Conservation (phyloP, 2,329 filamentous ascomycete genomes). For the Xylaria digitata region DNA sequence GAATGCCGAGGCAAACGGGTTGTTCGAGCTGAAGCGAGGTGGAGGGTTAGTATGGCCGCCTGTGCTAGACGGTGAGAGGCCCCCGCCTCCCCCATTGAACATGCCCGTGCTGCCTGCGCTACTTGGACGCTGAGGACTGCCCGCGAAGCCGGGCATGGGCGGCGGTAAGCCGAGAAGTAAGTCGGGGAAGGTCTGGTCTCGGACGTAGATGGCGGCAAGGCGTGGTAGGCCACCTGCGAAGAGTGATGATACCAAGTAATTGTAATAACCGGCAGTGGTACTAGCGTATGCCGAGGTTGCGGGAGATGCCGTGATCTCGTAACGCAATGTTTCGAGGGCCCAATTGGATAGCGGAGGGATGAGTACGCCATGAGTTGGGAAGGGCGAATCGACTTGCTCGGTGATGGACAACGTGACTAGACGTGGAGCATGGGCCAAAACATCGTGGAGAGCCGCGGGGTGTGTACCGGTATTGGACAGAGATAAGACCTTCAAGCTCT, state of each 20-base stretch:
- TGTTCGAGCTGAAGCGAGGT: constrained; percentile 69
- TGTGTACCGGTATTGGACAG: constrained; percentile 78
- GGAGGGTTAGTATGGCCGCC: constrained; percentile 43
- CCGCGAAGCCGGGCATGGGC: constrained; percentile 62
- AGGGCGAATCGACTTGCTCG: constrained; percentile 61
- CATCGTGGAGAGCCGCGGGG: constrained; percentile 67
- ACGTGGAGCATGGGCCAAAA: constrained; percentile 67
- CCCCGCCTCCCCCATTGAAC: constrained; percentile 43
- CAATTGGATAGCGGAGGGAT: constrained; percentile 74
- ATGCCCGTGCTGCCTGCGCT: constrained; percentile 50
- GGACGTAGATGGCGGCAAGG: constrained; percentile 83
- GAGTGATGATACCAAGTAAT: constrained; percentile 86
- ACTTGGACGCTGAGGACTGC: constrained; percentile 52
- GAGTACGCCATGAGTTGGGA: constrained; percentile 60
- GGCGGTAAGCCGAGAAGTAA: constrained; percentile 77
- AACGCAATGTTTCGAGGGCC: constrained; percentile 79
- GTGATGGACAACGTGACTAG: constrained; percentile 69
- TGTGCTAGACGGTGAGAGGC: constrained; percentile 44
- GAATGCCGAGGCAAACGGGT: constrained; percentile 62
- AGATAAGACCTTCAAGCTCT: constrained; percentile 73
- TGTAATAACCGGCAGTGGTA: constrained; percentile 76
- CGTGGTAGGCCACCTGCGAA: constrained; percentile 79
- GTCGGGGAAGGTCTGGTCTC: constrained; percentile 85
- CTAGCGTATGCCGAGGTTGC: constrained; percentile 67
- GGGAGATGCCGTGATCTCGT: constrained; percentile 77